Base-by-base conservation (phyloP, 1,284 basidiomycete species). In the Mycena sp. region DNA sequence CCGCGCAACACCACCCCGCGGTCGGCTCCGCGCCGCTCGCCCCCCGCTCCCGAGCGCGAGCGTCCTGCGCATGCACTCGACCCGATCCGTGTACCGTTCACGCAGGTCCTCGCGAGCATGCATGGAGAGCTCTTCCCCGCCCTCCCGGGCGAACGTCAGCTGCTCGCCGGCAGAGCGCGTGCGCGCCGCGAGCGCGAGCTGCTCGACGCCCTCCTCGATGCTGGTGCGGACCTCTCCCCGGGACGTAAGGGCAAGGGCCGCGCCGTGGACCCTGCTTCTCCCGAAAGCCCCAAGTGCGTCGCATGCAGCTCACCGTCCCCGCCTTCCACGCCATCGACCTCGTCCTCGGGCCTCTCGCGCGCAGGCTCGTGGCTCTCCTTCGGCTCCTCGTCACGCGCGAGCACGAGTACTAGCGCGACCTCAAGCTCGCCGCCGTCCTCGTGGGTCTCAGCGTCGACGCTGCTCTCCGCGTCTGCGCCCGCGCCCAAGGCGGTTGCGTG, bases 351-450 rank as follows among this genome's bases (percentile, higher is more conserved):
- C 37, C 56, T 79, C 23, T 80, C 80, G 2, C 81, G 83, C 40
- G 80, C 85, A 21, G 78, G 80, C 48, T 87, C 85, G 0, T 87
- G 85, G 86, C 78, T 87, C 40, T 85, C 87, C 21, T 85, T 87
- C 63, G 77, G 79, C 59, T 80, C 80, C 64, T 81, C 79, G 65
- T 62, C 64, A 7, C 57, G 57, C 17, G 26, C 57, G 21, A 55
- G n/a, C n/a, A n/a, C n/a, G n/a, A n/a, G 32, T 32, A 40, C 44
- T 9, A 52, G 54, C 51, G 16, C 21, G 19, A 53, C 40, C 41
- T 19, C 29, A 5, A 52, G 56, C 43, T 61, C 65, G 30, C 48
- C 50, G 10, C 19, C 65, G 4, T 63, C 65, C 38, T 64, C 65
- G 19, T 63, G 56, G 56, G 32, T 32, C 57, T 60, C 65, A 14